Evolutionary conservation across 2,329 filamentous ascomycete genomes (phyloP).

Genomic region (Alternaria atra): DNA sequence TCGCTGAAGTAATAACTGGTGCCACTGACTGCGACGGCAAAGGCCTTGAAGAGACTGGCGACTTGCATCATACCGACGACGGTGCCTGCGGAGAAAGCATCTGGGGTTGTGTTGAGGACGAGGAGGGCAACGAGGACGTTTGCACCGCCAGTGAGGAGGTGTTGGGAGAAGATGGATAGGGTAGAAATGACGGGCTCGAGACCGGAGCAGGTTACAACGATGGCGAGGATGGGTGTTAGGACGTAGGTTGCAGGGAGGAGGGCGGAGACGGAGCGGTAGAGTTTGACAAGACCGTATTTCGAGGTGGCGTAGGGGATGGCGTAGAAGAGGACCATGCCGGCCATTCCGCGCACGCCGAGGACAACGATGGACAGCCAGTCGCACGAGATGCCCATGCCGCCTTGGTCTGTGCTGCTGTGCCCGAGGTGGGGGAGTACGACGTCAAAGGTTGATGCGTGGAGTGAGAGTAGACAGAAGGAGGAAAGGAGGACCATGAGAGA

Average conservation of each 20-base stretch:
- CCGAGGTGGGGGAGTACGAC: conserved; percentile 59
- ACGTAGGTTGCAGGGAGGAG: conserved; percentile 54
- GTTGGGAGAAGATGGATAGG: conserved; percentile 55
- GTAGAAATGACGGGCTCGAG: conserved; percentile 51
- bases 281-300: conserved; percentile 53
- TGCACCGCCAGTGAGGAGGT: conserved; percentile 53
- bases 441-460: conserved; percentile 64
- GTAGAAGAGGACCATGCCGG: conserved; percentile 51
- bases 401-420: conserved; percentile 55
- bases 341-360: conserved; percentile 53
- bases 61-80: conserved; percentile 60
- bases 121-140: conserved; percentile 57
- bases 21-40: conserved; percentile 57
- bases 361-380: conserved; percentile 55
- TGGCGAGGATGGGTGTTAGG: conserved; percentile 51
- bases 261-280: conserved; percentile 54
- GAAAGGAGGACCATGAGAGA: conserved; percentile 57
- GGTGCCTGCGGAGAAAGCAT: conserved; percentile 58
- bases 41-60: conserved; percentile 57
- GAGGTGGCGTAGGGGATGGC: conserved; percentile 50
- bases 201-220: conserved; percentile 47
- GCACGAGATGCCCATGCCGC: conserved; percentile 59
- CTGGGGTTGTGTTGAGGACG: conserved; percentile 59
- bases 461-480: conserved; percentile 64
- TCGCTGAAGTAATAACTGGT: conserved; percentile 57